phyloP scores from a whole-genome alignment of 2,329 filamentous ascomycete genomes.

The Xylaria sp. region DNA sequence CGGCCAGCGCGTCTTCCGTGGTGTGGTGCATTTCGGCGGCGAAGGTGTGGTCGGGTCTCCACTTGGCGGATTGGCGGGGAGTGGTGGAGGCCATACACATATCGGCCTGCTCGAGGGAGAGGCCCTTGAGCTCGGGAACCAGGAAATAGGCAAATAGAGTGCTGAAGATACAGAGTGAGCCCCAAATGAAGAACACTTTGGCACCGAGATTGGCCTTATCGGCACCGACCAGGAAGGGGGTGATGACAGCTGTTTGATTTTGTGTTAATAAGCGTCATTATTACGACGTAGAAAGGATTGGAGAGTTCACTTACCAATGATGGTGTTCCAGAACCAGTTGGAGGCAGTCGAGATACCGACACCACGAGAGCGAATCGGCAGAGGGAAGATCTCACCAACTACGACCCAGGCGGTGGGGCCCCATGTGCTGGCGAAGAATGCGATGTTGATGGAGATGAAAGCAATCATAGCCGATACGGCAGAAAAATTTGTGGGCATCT shows the following conservation, averaged over 20 bases:
- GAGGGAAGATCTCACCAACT: conserved; percentile 80
- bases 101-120: conserved; percentile 78
- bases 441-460: conserved; percentile 83
- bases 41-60: conserved; percentile 51
- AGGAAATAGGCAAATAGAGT: conserved; percentile 67
- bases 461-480: conserved; percentile 69
- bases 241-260: conserved; percentile 62
- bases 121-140: conserved; percentile 78
- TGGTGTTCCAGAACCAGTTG: conserved; percentile 80
- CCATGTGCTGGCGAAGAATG: conserved; percentile 82
- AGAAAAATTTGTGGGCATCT: conserved; percentile 46
- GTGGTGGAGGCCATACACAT: conserved; percentile 64
- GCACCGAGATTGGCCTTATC: conserved; percentile 56
- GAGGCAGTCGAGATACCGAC: conserved; percentile 76
- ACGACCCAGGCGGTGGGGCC: conserved; percentile 75
- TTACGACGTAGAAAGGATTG: background rate
- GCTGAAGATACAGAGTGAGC: conserved; percentile 64
- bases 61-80: conserved; percentile 52
- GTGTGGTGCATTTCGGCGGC: conserved; percentile 48
- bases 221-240: conserved; percentile 73
- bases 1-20: conserved; percentile 41
- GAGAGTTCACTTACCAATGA: conserved; percentile 45
- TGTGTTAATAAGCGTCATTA: conserved; percentile 22
- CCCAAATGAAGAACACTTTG: conserved; percentile 69
- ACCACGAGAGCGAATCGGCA: conserved; percentile 77